Evolutionary conservation across 2,329 filamentous ascomycete genomes (phyloP).

Genomic region (Penicillium hordei): DNA sequence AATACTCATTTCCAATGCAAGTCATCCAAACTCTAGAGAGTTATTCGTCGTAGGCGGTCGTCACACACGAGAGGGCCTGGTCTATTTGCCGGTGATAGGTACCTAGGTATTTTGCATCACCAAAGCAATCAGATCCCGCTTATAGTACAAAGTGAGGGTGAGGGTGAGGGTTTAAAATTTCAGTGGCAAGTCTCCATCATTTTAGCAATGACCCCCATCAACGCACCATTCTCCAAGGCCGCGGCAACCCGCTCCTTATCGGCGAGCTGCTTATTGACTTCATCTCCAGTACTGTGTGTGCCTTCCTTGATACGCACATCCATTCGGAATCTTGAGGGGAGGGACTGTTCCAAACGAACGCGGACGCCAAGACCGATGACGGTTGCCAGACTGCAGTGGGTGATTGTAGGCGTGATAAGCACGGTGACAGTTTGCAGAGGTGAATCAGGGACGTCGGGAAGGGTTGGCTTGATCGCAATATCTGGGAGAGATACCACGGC

Average conservation of each 20-base stretch:
- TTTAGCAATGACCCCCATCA: constrained; percentile 84
- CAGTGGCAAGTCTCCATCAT: constrained; percentile 85
- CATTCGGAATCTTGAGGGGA: constrained; percentile 87
- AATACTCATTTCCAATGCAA: constrained; percentile 18
- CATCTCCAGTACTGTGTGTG: constrained; percentile 90
- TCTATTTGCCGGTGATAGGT: not conserved
- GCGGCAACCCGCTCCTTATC: constrained; percentile 97
- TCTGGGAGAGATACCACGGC: constrained; percentile 96
- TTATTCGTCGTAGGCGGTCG: constrained; percentile 7
- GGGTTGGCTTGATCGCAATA: constrained; percentile 72
- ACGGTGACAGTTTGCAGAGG: constrained; percentile 75
- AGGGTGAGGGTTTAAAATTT: constrained; percentile 12
- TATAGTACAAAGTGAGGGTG: constrained; percentile 1
- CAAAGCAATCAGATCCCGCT: not conserved
- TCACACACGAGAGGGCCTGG: not conserved
- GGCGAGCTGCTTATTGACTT: constrained; percentile 93
- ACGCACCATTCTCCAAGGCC: constrained; percentile 86
- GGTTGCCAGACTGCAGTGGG: constrained; percentile 93
- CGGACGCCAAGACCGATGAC: constrained; percentile 93
- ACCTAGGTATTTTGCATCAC: not conserved
- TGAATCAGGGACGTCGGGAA: constrained; percentile 57
- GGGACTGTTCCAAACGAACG: constrained; percentile 82
- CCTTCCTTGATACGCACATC: constrained; percentile 94
- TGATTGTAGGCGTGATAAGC: constrained; percentile 92
- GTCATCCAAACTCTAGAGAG: constrained; percentile 2